Conservation (phyloP, 2,329 filamentous ascomycete genomes). For the Ceratocystis variospora region DNA sequence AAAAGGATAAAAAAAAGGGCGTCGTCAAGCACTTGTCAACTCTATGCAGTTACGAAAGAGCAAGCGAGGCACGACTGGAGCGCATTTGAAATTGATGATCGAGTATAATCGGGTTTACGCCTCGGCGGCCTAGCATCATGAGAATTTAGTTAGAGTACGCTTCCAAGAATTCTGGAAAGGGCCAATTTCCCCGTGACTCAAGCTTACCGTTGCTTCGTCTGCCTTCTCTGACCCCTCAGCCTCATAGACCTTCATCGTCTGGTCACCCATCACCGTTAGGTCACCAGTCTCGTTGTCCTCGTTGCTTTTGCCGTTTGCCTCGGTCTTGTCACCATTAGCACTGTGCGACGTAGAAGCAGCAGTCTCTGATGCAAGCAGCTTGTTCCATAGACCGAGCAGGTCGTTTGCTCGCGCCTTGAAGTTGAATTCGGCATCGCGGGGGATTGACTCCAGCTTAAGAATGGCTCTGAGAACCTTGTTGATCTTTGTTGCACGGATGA, state of each 20-base stretch:
- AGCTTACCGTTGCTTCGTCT: conserved; percentile 25
- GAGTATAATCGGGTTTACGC: neutral
- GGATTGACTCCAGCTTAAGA: conserved; percentile 72
- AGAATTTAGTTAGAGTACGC: neutral
- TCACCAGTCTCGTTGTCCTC: conserved; percentile 30
- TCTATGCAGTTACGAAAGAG: neutral
- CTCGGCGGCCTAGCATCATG: conserved; percentile 1
- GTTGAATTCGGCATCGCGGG: conserved; percentile 72
- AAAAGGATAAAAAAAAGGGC: conserved; percentile 14
- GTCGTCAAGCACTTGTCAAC: neutral
- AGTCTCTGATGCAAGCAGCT: conserved; percentile 53
- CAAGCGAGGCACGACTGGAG: neutral
- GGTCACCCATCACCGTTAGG: conserved; percentile 26
- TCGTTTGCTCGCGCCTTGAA: conserved; percentile 75
- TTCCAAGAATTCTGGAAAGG: no score
- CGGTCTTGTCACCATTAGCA: conserved; percentile 36
- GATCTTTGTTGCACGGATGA: conserved; percentile 88
- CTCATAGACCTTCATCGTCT: conserved; percentile 30
- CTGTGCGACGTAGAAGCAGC: conserved; percentile 30
- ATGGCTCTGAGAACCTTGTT: conserved; percentile 97
- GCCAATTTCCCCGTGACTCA: neutral
- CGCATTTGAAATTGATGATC: neutral
- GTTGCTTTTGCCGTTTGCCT: conserved; percentile 25
- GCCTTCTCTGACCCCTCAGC: conserved; percentile 28
- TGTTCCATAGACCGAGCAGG: conserved; percentile 81